Evolutionary conservation across 73 alveolate species (phyloP).

Genomic region (Paramecium pentaurelia): DNA sequence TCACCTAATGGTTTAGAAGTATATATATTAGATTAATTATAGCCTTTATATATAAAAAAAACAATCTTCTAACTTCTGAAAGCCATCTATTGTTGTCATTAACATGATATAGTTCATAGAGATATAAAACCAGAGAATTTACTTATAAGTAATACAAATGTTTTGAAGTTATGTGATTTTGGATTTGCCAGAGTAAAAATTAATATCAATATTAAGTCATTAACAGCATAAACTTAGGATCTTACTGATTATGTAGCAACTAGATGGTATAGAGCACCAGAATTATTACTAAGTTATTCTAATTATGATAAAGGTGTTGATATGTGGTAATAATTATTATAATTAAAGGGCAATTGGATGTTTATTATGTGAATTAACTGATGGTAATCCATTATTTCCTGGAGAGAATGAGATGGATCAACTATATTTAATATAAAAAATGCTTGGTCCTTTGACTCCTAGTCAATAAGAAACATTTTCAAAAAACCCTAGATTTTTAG

Average conservation of each 20-base stretch:
- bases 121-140: constrained; percentile 1
- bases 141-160: not conserved
- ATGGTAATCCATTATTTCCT: constrained; percentile 94
- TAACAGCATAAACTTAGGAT: constrained; percentile 15
- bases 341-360: constrained; percentile 79
- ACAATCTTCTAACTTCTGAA: constrained; percentile 52
- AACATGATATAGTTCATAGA: constrained; percentile 9
- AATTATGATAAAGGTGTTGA: constrained; percentile 44
- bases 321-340: not conserved
- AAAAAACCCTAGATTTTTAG: constrained; percentile 89
- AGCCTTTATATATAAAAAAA: constrained; percentile 19
- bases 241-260: constrained; percentile 69
- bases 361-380: constrained; percentile 90
- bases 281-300: constrained; percentile 15
- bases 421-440: constrained; percentile 82
- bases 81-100: constrained; percentile 58
- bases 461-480: constrained; percentile 77
- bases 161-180: not conserved
- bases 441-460: constrained; percentile 85
- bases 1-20: constrained; percentile 90
- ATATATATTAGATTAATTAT: constrained; percentile 13
- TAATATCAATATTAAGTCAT: not conserved
- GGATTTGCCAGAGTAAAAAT: constrained; percentile 25
- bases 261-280: constrained; percentile 57
- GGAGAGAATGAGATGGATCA: constrained; percentile 94